Evolutionary conservation across 805 yeast species (phyloP).

Genomic region (Ogataea henricii): DNA sequence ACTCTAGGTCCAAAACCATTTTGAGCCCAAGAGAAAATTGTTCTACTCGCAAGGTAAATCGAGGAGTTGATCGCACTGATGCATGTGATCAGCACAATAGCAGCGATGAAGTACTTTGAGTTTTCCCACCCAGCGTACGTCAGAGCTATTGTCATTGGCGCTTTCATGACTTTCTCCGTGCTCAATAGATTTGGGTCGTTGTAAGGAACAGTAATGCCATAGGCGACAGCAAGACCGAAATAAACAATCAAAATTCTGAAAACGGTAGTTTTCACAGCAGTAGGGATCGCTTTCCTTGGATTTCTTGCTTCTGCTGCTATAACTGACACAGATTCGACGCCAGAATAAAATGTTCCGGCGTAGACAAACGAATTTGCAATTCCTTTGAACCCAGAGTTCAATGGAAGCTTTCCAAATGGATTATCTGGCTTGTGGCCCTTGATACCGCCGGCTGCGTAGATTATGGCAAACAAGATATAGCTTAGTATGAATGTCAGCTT

Average conservation of each 20-base stretch:
- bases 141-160: slow-evolving; percentile 47
- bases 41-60: slow-evolving; percentile 64
- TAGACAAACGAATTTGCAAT: slow-evolving; percentile 57
- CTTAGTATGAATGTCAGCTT: slow-evolving; percentile 50
- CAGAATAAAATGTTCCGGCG: slow-evolving; percentile 61
- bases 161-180: slow-evolving; percentile 36
- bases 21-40: slow-evolving; percentile 60
- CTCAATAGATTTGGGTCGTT: slow-evolving; percentile 46
- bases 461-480: slow-evolving; percentile 51
- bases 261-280: slow-evolving; percentile 54
- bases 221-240: slow-evolving; percentile 51
- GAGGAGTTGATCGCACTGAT: slow-evolving; percentile 70
- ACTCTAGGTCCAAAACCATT: slow-evolving; percentile 62
- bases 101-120: slow-evolving; percentile 42
- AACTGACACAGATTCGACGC: slow-evolving; percentile 57
- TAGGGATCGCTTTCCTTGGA: slow-evolving; percentile 55
- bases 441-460: slow-evolving; percentile 46
- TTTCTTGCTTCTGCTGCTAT: slow-evolving; percentile 60
- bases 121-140: slow-evolving; percentile 46
- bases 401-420: slow-evolving; percentile 36
- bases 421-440: slow-evolving; percentile 26
- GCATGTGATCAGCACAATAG: slow-evolving; percentile 57
- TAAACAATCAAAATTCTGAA: slow-evolving; percentile 55
- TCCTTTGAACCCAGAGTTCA: slow-evolving; percentile 51
- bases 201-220: slow-evolving; percentile 58